Percentiles rank a stretch among this genome's conserved stretches.
Conservation (phyloP, 176 grass and related monocot species). For the Poa pratensis region DNA sequence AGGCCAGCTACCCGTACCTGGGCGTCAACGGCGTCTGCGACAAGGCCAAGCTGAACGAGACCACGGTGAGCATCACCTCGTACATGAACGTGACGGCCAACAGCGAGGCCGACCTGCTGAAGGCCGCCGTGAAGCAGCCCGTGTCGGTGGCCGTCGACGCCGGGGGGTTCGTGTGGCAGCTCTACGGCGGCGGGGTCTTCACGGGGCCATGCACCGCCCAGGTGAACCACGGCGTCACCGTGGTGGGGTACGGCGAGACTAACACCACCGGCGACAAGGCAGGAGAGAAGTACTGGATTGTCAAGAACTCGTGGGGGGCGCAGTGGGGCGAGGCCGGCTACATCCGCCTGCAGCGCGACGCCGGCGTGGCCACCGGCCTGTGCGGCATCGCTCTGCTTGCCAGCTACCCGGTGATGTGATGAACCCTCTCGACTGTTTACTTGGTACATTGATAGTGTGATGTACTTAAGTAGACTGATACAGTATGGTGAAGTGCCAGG, state of each 20-base stretch:
- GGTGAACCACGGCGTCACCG: slow-evolving; percentile 63
- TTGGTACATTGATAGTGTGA: not conserved
- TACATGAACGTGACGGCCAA: slow-evolving; percentile 55
- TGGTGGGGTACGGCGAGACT: slow-evolving; percentile 69
- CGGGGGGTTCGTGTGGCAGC: slow-evolving; percentile 47
- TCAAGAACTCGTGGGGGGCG: slow-evolving; percentile 72
- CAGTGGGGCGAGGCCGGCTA: slow-evolving; percentile 73
- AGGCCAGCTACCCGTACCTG: slow-evolving; percentile 66
- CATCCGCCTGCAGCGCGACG: slow-evolving; percentile 50
- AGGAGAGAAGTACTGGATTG: slow-evolving; percentile 60
- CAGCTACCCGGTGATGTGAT: slow-evolving; percentile 55
- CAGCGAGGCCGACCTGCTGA: slow-evolving; percentile 52
- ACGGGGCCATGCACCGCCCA: slow-evolving; percentile 53
- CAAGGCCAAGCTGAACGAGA: slow-evolving; percentile 30
- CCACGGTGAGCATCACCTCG: slow-evolving; percentile 43
- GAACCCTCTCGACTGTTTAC: not conserved
- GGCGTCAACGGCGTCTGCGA: slow-evolving; percentile 40
- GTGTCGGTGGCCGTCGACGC: slow-evolving; percentile 64
- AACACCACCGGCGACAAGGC: not conserved
- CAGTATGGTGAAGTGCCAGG: not conserved
- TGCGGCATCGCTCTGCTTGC: slow-evolving; percentile 63
- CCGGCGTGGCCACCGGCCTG: slow-evolving; percentile 27
- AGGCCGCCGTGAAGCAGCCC: slow-evolving; percentile 56
- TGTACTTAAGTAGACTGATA: not conserved
- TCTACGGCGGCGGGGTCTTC: slow-evolving; percentile 68